These are phyloP conservation scores for Smittium culicis DNA, from an alignment of 371 early-diverging fungal species.

Conservation along the genomic window DNA sequence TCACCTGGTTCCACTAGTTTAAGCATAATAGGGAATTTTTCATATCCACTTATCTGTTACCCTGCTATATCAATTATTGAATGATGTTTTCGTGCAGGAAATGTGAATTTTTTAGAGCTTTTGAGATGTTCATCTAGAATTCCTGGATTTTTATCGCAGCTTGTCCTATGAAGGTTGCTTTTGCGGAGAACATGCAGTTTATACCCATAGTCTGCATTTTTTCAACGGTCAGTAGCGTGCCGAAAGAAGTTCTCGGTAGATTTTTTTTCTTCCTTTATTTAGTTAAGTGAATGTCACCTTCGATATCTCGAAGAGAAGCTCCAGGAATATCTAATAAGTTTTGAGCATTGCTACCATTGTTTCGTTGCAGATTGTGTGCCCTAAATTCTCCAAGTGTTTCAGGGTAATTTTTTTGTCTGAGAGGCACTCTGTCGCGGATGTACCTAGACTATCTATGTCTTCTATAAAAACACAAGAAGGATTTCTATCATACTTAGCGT, in stretches of 20 bases:
- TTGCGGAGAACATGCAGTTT: conserved; percentile 9
- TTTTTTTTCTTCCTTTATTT: neutral
- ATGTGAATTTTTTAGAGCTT: neutral
- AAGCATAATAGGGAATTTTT: neutral
- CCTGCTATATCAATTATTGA: neutral
- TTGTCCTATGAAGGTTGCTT: neutral
- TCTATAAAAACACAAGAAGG: conserved; percentile 27
- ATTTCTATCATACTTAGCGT: conserved; percentile 24
- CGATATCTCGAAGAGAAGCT: conserved; percentile 25
- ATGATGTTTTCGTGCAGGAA: neutral
- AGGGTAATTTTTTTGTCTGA: conserved; percentile 14
- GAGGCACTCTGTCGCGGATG: conserved; percentile 4
- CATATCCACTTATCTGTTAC: neutral
- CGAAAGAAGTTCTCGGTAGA: neutral
- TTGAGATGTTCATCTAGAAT: conserved; percentile 3
- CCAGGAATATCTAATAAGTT: conserved; percentile 27
- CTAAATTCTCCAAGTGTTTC: neutral
- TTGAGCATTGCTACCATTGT: conserved; percentile 22
- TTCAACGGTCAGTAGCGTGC: neutral
- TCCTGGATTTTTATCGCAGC: neutral
- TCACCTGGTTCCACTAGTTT: neutral
- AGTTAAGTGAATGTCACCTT: neutral
- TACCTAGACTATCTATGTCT: conserved; percentile 21
- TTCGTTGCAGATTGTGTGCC: conserved; percentile 17
- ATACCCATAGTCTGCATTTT: conserved; percentile 11